These are phyloP conservation scores for Penicillium odoratum DNA, from an alignment of 495 filamentous ascomycete species.

Conservation along the genomic window DNA sequence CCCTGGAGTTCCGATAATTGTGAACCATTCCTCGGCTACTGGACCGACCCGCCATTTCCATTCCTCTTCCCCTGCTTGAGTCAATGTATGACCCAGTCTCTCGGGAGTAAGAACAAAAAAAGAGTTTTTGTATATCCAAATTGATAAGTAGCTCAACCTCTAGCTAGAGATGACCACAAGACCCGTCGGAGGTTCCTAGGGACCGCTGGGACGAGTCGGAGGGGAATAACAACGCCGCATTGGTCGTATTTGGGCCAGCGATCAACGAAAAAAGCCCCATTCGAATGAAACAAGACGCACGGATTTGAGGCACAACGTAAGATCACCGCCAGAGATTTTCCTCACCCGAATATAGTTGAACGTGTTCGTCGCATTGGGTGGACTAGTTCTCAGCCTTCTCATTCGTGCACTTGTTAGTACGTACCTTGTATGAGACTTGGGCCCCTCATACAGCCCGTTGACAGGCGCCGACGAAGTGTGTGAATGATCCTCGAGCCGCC, in stretches of 20 bases:
- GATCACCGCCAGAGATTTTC: constrained; percentile 1
- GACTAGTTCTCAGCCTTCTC: constrained; percentile 11
- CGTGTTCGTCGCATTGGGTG: background rate
- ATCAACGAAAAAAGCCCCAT: constrained; percentile 1
- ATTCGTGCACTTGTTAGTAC: constrained; percentile 35
- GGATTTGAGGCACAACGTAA: background rate
- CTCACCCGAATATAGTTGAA: background rate
- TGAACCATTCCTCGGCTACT: constrained; percentile 26
- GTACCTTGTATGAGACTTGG: constrained; percentile 25
- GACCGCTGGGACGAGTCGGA: constrained; percentile 12
- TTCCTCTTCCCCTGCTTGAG: constrained; percentile 9
- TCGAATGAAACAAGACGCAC: background rate
- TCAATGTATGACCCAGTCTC: constrained; percentile 12
- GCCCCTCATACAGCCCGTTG: constrained; percentile 27
- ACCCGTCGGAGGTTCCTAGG: constrained; percentile 1
- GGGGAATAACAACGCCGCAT: constrained; percentile 11
- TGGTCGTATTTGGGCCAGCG: constrained; percentile 16
- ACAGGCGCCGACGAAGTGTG: constrained; percentile 30
- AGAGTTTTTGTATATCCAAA: constrained; percentile 3
- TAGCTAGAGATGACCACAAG: constrained; percentile 9
- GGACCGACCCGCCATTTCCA: constrained; percentile 24
- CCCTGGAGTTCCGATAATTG: constrained; percentile 8
- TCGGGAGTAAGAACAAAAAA: constrained; percentile 7
- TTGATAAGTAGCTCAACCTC: constrained; percentile 10
- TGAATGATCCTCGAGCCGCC: constrained; percentile 31